These are phyloP conservation scores for Fonsecaea pedrosoi DNA, from an alignment of 2,329 filamentous ascomycete species.

Conservation along the genomic window DNA sequence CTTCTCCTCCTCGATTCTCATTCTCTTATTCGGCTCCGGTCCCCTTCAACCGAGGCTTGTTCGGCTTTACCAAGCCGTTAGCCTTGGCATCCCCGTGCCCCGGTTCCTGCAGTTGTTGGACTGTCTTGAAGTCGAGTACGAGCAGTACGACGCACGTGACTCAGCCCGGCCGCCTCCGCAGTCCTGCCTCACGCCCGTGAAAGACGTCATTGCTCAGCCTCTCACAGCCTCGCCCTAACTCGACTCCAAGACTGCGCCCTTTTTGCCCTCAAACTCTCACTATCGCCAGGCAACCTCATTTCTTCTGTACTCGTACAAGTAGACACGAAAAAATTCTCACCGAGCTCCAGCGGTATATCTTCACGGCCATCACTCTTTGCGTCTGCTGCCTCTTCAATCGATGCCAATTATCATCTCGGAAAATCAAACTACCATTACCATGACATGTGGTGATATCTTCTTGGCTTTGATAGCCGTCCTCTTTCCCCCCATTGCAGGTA, in stretches of 20 bases:
- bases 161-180: neutral
- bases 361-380: neutral
- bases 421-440: conserved; percentile 37
- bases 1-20: neutral
- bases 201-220: conserved; percentile 13
- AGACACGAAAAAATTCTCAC: neutral
- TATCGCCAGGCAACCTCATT: conserved; percentile 23
- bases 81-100: neutral
- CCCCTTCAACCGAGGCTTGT: neutral
- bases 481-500: conserved; percentile 56
- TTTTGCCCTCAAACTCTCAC: conserved; percentile 2
- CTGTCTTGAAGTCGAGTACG: neutral
- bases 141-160: neutral
- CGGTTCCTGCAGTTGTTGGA: neutral
- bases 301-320: conserved; percentile 9
- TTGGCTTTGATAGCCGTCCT: conserved; percentile 54
- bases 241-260: conserved; percentile 13
- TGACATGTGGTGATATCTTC: conserved; percentile 46
- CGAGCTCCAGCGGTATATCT: neutral
- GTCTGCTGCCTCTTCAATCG: neutral
- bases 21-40: neutral
- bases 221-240: conserved; percentile 15
- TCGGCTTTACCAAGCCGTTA: neutral
- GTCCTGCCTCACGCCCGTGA: neutral
- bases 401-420: conserved; percentile 14